These are phyloP conservation scores for Monosporascus ibericus DNA, from an alignment of 2,329 filamentous ascomycete species.

Conservation along the genomic window DNA sequence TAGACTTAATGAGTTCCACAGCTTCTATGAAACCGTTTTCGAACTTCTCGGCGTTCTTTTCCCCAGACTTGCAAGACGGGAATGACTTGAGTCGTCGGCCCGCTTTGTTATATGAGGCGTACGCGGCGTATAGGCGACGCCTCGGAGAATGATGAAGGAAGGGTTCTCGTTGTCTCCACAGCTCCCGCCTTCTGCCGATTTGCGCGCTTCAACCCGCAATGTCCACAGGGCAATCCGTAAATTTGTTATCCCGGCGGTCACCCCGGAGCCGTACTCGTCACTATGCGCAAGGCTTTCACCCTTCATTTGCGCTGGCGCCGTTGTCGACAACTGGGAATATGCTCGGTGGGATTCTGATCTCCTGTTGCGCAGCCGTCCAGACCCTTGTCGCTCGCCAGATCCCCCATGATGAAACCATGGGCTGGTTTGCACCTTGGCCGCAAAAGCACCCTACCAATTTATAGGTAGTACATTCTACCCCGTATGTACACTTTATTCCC, in stretches of 20 bases:
- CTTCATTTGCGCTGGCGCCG: not conserved
- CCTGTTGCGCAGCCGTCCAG: conserved; percentile 17
- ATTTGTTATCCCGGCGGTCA: not conserved
- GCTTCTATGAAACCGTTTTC: not conserved
- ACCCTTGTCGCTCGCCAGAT: conserved; percentile 18
- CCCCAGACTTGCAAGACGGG: not conserved
- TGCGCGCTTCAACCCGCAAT: not conserved
- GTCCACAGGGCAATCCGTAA: not conserved
- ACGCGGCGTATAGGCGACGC: not conserved
- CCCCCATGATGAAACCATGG: conserved; percentile 26
- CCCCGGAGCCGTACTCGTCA: not conserved
- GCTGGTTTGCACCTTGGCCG: conserved; percentile 21
- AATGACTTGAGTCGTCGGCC: not conserved
- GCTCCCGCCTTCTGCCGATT: not conserved
- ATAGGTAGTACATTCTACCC: conserved; percentile 16
- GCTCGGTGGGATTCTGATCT: conserved; percentile 9
- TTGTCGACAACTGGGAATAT: not conserved
- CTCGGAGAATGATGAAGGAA: not conserved
- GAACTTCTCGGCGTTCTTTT: not conserved
- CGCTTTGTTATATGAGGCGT: no score
- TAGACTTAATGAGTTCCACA: no score
- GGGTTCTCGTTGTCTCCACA: not conserved
- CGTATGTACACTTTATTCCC: not conserved
- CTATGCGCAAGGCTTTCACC: not conserved
- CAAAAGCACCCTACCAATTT: conserved; percentile 15